These are phyloP conservation scores for Boletus speciosus DNA, from an alignment of 768 basidiomycete species.

Conservation along the genomic window DNA sequence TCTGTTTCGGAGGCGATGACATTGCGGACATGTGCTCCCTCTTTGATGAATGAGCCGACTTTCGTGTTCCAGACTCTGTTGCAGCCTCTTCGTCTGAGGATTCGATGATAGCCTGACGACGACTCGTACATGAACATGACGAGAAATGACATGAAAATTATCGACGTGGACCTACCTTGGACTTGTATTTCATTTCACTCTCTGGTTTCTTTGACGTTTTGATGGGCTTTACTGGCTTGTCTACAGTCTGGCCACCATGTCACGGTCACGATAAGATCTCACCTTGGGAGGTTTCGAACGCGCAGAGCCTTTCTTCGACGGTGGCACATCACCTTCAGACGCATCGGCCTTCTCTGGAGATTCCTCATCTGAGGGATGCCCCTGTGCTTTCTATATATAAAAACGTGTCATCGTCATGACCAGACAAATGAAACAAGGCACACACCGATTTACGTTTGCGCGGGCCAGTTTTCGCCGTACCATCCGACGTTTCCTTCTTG, in stretches of 20 bases:
- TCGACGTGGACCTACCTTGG: constrained; percentile 16
- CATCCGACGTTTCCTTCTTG: constrained; percentile 11
- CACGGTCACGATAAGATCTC: background rate
- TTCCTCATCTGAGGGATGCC: background rate
- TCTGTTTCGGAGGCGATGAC: constrained; percentile 8
- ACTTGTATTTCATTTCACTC: constrained; percentile 23
- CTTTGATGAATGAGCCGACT: constrained; percentile 6
- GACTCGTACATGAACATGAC: background rate
- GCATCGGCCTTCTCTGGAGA: background rate
- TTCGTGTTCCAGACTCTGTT: constrained; percentile 1
- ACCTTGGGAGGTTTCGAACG: constrained; percentile 12
- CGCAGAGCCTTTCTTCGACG: constrained; percentile 10
- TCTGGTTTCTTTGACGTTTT: constrained; percentile 18
- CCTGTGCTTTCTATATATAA: background rate
- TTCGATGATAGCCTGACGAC: constrained; percentile 24
- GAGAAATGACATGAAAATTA: background rate
- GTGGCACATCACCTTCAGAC: constrained; percentile 1
- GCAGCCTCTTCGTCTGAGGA: constrained; percentile 27
- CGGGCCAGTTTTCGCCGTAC: background rate
- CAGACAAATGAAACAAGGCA: background rate
- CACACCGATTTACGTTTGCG: constrained; percentile 17
- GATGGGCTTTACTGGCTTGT: constrained; percentile 8
- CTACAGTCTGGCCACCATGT: background rate
- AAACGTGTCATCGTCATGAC: background rate
- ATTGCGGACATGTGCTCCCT: constrained; percentile 2